phyloP scores from a whole-genome alignment of 345 rosid species.

The Brassica rapa region DNA sequence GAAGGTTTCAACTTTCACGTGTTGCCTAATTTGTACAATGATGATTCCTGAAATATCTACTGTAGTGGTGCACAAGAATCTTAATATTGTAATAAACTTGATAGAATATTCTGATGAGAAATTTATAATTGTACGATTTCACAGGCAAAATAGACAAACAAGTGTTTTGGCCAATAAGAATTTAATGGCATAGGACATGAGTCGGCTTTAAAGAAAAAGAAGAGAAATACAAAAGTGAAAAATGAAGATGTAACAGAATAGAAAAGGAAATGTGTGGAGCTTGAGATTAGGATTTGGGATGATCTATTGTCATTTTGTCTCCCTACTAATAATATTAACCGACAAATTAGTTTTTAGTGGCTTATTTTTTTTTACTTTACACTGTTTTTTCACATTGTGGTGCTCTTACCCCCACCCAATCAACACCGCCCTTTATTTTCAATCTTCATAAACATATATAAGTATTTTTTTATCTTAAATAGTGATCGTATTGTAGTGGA shows the following conservation, averaged over 20 bases:
- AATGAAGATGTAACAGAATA: conserved; percentile 33
- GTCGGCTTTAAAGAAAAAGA: not conserved
- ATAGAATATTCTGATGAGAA: not conserved
- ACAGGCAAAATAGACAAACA: conserved; percentile 14
- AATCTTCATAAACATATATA: not conserved
- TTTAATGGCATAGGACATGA: conserved; percentile 21
- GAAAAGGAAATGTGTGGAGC: conserved; percentile 36
- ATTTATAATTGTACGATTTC: not conserved
- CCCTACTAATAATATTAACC: conserved; percentile 19
- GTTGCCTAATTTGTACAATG: conserved; percentile 26
- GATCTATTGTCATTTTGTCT: conserved; percentile 17
- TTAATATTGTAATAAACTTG: not conserved
- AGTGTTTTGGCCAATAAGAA: conserved; percentile 2
- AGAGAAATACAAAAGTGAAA: not conserved
- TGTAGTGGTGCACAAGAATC: not conserved
- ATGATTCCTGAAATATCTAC: not conserved
- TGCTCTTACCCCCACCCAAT: conserved; percentile 33
- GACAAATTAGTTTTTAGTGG: conserved; percentile 26
- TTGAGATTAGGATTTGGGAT: conserved; percentile 18
- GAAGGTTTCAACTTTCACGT: conserved; percentile 25
- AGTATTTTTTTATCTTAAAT: not conserved
- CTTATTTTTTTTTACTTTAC: conserved; percentile 21
- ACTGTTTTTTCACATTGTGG: conserved; percentile 23
- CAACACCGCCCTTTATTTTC: conserved; percentile 18
- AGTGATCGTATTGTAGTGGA: conserved; percentile 21